A percentile compares a stretch with the other conserved stretches of the same genome.
These are phyloP conservation scores for Aspergillus eucalypticola DNA, from an alignment of 2,329 filamentous ascomycete species.

Conservation along the genomic window DNA sequence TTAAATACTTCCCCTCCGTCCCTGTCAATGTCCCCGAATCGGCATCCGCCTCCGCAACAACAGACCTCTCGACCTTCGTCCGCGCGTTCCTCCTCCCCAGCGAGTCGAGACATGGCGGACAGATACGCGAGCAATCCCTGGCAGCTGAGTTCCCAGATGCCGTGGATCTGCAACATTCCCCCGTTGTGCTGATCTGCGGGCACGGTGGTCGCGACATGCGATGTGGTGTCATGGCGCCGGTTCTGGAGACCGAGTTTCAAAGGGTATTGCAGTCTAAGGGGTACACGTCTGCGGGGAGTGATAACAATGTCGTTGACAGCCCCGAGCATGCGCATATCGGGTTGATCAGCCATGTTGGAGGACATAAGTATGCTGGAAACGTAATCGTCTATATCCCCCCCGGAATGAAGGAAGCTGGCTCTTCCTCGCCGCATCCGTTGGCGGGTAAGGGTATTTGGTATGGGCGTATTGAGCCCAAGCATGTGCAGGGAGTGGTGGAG, in stretches of 20 bases:
- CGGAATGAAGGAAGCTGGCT: conserved; percentile 26
- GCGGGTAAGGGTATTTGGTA: conserved; percentile 70
- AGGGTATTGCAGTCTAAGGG: conserved; percentile 33
- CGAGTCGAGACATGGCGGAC: conserved; percentile 26
- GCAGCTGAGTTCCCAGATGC: conserved; percentile 58
- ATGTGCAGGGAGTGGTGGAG: conserved; percentile 84
- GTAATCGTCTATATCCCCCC: conserved; percentile 74
- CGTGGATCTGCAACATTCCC: conserved; percentile 60
- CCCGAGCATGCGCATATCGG: conserved; percentile 42
- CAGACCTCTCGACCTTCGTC: conserved; percentile 47
- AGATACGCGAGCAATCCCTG: conserved; percentile 53
- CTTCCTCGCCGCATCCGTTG: conserved; percentile 32
- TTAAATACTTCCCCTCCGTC: conserved; percentile 75
- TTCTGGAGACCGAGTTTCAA: conserved; percentile 71
- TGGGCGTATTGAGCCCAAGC: conserved; percentile 75
- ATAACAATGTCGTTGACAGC: conserved; percentile 27
- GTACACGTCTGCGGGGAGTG: conserved; percentile 26
- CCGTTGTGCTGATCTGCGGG: conserved; percentile 76
- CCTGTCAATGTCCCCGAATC: conserved; percentile 60
- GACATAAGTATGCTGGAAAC: conserved; percentile 94
- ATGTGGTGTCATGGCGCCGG: conserved; percentile 77
- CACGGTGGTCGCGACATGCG: conserved; percentile 79
- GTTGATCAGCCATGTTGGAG: conserved; percentile 78
- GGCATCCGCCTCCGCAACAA: conserved; percentile 9
- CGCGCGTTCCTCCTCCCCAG: conserved; percentile 44